Base-by-base conservation (phyloP, 2,329 filamentous ascomycete genomes). In the Annulohypoxylon truncatum region DNA sequence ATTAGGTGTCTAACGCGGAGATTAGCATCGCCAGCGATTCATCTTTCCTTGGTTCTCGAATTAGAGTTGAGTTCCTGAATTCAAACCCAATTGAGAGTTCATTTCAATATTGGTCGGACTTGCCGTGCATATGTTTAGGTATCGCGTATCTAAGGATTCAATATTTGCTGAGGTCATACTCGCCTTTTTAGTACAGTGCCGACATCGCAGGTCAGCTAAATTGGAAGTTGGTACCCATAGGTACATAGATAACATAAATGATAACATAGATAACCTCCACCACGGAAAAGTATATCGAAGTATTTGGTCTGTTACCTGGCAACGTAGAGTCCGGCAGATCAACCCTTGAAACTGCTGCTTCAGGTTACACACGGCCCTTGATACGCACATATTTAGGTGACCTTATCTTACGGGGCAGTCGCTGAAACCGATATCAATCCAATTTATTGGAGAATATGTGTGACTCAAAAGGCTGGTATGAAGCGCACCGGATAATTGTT, bases 341-440 rank as follows among this genome's bases (percentile, higher is more conserved):
- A 46, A 31, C 38, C 57, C 53, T 61, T 68, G 65, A 67, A 67
- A 67, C 61, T 50, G 31, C 22, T 55, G 24, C 50, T 60, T 57
- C 50, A 60, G 13, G 46, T 67, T 57, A 46, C 60, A 55, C 50
- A 60, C 40, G 22, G 50, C n/a, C 51, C 38, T 54, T 31, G 40
- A 8, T 8, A 28, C n/a, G 22, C 48, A 18, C 20, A 38, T 28
- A 28, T 29, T 42, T 42, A 20, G 15, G 38, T 28, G 22, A 48
- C 44, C 44, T 57, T 66, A 66, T 66, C 50, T 61, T 40, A 61
- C 10, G 44, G 44, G 48, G 35, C 9, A 15, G 38, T 10, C 28
- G 18, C 24, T 67, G 61, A 62, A 67, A 67, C 64, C 38, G 40
- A 57, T 57, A 53, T 51, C 38, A 47, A 35, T 53, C 8, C 35